Evolutionary conservation across 2,329 filamentous ascomycete species (phyloP).

Genomic region (Verticillium dahliae): DNA sequence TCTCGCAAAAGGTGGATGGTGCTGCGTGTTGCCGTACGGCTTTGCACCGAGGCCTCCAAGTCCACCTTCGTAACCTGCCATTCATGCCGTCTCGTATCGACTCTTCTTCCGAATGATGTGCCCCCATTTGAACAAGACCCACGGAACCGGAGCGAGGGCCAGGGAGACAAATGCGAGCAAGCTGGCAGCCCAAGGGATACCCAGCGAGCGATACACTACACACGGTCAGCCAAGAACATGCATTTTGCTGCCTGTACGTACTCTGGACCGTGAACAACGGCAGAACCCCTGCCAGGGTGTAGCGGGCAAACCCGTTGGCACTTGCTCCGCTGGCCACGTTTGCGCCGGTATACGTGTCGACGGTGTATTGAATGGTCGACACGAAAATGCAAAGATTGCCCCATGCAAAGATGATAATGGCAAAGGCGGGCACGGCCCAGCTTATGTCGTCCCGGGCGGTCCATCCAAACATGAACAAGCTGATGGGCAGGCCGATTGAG

Average conservation of each 20-base stretch:
- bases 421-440: slow-evolving; percentile 44
- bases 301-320: slow-evolving; percentile 53
- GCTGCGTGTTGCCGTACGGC: too few relatives aligned
- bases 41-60: too few relatives aligned
- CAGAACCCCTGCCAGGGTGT: slow-evolving; percentile 48
- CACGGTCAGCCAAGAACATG: not conserved
- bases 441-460: slow-evolving; percentile 35
- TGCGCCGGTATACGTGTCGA: slow-evolving; percentile 48
- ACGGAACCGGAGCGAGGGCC: slow-evolving; percentile 42
- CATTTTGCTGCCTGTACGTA: slow-evolving; percentile 19
- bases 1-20: too few relatives aligned
- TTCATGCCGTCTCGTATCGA: slow-evolving; percentile 27
- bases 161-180: slow-evolving; percentile 40
- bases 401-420: slow-evolving; percentile 51
- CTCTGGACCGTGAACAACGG: slow-evolving; percentile 56
- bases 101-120: slow-evolving; percentile 30
- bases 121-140: slow-evolving; percentile 44
- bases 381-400: slow-evolving; percentile 56
- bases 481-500: slow-evolving; percentile 44
- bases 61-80: too few relatives aligned
- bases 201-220: slow-evolving; percentile 36
- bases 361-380: slow-evolving; percentile 42
- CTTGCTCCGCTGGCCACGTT: slow-evolving; percentile 52
- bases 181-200: slow-evolving; percentile 39
- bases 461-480: slow-evolving; percentile 60